Evolutionary conservation across 768 basidiomycete species (phyloP).

Genomic region (Coprinopsis sp.): DNA sequence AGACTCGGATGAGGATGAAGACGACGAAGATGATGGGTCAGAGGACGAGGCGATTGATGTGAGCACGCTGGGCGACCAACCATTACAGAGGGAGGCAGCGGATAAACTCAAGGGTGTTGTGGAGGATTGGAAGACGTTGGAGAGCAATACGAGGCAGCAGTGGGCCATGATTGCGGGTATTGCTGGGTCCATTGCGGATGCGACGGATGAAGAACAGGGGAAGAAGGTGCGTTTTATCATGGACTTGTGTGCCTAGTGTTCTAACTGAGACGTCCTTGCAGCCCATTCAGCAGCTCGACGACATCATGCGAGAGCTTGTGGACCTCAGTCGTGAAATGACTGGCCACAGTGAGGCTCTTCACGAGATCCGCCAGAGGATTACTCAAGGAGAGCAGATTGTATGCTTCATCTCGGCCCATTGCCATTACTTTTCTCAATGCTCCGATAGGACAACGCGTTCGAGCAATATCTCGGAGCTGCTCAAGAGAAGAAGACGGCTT

Average conservation of each 20-base stretch:
- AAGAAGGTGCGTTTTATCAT: slow-evolving; percentile 39
- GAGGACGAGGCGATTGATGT: slow-evolving; percentile 57
- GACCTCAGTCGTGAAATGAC: slow-evolving; percentile 62
- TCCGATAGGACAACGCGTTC: slow-evolving; percentile 44
- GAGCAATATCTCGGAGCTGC: slow-evolving; percentile 48
- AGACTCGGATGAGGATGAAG: slow-evolving; percentile 19
- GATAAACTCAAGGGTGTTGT: slow-evolving; percentile 52
- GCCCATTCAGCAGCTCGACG: slow-evolving; percentile 59
- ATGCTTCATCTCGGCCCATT: slow-evolving; percentile 21
- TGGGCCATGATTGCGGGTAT: slow-evolving; percentile 40
- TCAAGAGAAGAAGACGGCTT: slow-evolving; percentile 37
- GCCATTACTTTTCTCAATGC: not conserved
- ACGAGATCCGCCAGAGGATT: slow-evolving; percentile 52
- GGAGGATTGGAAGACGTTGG: slow-evolving; percentile 58
- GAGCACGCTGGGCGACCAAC: slow-evolving; percentile 60
- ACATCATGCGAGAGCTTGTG: slow-evolving; percentile 61
- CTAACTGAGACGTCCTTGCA: slow-evolving; percentile 20
- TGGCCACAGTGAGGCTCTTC: slow-evolving; percentile 49
- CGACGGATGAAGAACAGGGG: slow-evolving; percentile 47
- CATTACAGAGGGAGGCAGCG: slow-evolving; percentile 51
- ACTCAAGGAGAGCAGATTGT: slow-evolving; percentile 57
- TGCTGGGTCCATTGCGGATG: slow-evolving; percentile 58
- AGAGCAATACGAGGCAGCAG: slow-evolving; percentile 40
- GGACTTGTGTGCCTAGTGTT: slow-evolving; percentile 1
- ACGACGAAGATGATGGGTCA: slow-evolving; percentile 32